phyloP scores from a whole-genome alignment of 148 eudicot species.

The Spergularia bocconei region DNA sequence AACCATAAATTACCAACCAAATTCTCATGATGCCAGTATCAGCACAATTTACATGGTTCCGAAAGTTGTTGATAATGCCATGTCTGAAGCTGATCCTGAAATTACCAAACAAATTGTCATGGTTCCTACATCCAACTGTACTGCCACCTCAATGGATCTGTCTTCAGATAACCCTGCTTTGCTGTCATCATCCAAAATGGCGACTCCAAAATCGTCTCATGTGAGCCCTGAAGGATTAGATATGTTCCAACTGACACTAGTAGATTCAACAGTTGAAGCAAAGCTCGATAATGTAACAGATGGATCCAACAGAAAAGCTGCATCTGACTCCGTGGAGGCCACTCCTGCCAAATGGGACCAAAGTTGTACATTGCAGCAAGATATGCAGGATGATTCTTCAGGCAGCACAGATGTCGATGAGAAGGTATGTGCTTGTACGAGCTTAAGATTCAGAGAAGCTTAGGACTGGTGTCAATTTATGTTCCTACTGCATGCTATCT shows the following conservation, averaged over 20 bases:
- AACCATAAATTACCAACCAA: neutral
- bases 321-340: neutral
- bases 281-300: neutral
- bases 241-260: neutral
- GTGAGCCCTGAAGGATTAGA: neutral
- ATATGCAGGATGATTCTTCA: constrained; percentile 5
- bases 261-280: constrained; percentile 6
- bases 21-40: neutral
- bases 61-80: neutral
- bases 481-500: neutral
- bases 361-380: neutral
- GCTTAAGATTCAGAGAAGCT: neutral
- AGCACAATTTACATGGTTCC: neutral
- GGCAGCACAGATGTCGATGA: constrained; percentile 3
- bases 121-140: neutral
- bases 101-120: neutral
- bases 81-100: too few relatives aligned
- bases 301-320: neutral
- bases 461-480: neutral
- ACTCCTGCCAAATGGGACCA: neutral
- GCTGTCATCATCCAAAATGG: constrained; percentile 4
- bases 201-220: neutral
- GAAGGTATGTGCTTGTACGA: constrained; percentile 17
- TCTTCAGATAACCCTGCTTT: constrained; percentile 10
- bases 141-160: constrained; percentile 9